These are phyloP conservation scores for Aspergillus ibericus DNA, from an alignment of 2,329 filamentous ascomycete species.

Conservation along the genomic window DNA sequence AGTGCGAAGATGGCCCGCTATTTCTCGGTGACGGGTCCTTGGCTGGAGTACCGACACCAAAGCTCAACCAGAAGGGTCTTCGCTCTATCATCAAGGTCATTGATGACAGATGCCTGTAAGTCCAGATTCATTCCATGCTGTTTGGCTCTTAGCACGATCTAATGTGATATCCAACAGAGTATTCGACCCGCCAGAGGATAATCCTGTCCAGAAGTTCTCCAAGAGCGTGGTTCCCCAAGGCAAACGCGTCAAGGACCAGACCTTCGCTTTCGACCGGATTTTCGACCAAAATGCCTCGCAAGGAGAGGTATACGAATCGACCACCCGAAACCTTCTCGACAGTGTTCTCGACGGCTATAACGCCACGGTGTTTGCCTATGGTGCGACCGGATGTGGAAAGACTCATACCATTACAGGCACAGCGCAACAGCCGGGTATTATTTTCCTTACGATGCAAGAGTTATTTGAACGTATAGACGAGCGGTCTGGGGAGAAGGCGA, in stretches of 20 bases:
- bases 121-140: conserved; percentile 20
- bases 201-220: conserved; percentile 82
- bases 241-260: conserved; percentile 95
- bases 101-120: conserved; percentile 93
- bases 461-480: conserved; percentile 96
- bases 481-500: conserved; percentile 77
- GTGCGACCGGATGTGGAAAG: conserved; percentile 96
- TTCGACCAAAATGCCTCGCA: conserved; percentile 96
- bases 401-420: conserved; percentile 97
- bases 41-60: conserved; percentile 80
- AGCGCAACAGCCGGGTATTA: conserved; percentile 89
- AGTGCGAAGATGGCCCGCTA: conserved; percentile 76
- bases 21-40: conserved; percentile 97
- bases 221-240: conserved; percentile 77
- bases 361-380: conserved; percentile 97
- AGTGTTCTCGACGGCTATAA: conserved; percentile 97
- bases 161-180: conserved; percentile 58
- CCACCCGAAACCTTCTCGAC: conserved; percentile 84
- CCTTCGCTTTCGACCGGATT: conserved; percentile 93
- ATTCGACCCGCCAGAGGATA: conserved; percentile 96
- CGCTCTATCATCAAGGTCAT: conserved; percentile 92
- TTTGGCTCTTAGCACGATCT: neutral
- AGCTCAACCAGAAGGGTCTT: conserved; percentile 81
- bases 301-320: conserved; percentile 91
- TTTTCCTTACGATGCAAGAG: conserved; percentile 98